Evolutionary conservation across 2,329 filamentous ascomycete species (phyloP), one percentile per base, ranked within the genome.

Genomic region (Lachnellula cervina): DNA sequence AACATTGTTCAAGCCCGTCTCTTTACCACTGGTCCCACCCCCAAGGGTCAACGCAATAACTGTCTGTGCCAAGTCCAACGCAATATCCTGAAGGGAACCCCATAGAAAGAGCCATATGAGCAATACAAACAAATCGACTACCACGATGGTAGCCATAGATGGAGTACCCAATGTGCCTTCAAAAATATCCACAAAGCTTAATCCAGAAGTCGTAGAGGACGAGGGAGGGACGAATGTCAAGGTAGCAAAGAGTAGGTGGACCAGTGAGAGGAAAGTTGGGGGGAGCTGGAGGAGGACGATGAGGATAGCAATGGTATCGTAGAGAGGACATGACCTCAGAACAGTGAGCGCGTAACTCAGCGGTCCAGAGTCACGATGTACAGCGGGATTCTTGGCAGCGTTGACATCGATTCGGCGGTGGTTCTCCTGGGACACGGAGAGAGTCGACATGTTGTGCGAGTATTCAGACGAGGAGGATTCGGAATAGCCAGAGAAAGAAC

Each of bases 301-400:
- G 71, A 97, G 84, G 68, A 97, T 96, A 70, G 93, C 91, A 74
- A 97, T 90, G 59, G 93, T 96, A 75, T 97, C 93, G 75, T 90
- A 89, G 69, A 96, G 84, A 52, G 93, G 93, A 67, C 92, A 93
- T 51, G 91, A 90, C 67, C 85, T 86, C 70, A 97, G 83, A 66
- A 97, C 93, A 54, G 91, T 96, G 64, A 89, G 82, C 61, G 88
- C 87, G 62, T 95, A 79, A 66, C 89, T 86, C 64, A 96, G 75
- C 48, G 89, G 84, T 57, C 88, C 88, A 53, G 84, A 78, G 69
- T 88, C 84, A 64, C 85, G 85, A 68, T 88, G 87, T 53, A 87
- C 80, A 57, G 86, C 79, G 62, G 80, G 77, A 64, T 87, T 82
- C 72, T 86, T 87, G 69, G 83, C 80, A 63, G 81, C 80, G 70